Evolutionary conservation across 192 early-diverging fungal genomes (phyloP), one percentile per base, ranked within the genome.

Genomic region (Spizellomyces sp.): DNA sequence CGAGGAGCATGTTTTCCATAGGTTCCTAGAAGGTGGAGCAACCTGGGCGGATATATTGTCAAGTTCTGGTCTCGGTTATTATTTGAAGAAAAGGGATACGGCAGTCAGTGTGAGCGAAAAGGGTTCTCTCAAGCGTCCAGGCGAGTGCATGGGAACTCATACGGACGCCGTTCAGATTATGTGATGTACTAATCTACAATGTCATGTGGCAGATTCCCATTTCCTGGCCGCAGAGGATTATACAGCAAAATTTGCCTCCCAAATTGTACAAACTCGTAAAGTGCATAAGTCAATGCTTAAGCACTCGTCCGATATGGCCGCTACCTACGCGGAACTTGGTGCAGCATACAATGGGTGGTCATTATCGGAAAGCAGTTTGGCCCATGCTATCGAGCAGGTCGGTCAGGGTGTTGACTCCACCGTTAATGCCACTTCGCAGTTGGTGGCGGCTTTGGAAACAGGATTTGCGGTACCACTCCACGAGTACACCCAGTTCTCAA

Each of bases 281-380:
- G 88, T 85, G 46, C 89, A 95, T 63, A 87, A 89, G 54, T 84
- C 87, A 58, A 87, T 96, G 57, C 84, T 87, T 21, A 88, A 90
- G 67, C 62, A 78, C 56, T 54, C 71, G 36, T 42, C 59, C 69
- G 95, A 97, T 73, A 82, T 92, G 41, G 87, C 93, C 0, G 76
- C 78, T 44, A 90, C 92, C 65, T 93, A 93, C 71, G 82, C 93
- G 19, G 95, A 97, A 69, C 83, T 99, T 15, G 96, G 95, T 0
- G 95, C 93, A 5, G 83, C 89, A 3, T 94, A 96, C 77, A 99
- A 99, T 71, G 94, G 90, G 21, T 98, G 98, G 79, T 98, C 96
- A 57, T 82, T 99, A 45, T 89, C 90, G 69, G 95, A 98, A 66
- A 71, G 63, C 45, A 64, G 60, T 43, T 81, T 99, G n/a, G 87